Evolutionary conservation across 1,139 yeast genomes (phyloP), one percentile per base, ranked within the genome.

Genomic region (Pneumocystis canis): DNA sequence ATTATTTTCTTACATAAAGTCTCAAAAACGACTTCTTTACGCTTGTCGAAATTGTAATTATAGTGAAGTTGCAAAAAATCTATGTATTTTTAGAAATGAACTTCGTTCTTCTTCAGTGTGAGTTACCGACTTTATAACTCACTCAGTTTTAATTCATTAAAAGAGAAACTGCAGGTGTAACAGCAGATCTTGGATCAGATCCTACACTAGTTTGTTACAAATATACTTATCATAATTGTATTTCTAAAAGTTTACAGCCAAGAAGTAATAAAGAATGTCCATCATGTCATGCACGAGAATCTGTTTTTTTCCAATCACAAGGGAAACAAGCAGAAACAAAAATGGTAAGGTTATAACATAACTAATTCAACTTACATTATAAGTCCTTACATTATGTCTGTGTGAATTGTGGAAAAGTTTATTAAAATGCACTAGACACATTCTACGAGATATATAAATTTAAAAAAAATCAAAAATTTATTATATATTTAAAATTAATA

Each of bases 221-320:
- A 18, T 18, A 5, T 9, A 7, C 58, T 37, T 32, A 30, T 41
- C 11, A 4, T 31, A 9, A n/a, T 1, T n/a, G 9, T 11, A 14
- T 60, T 5, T 28, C 60, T 30, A 16, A 56, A 28, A 47, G 53
- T 11, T 14, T 20, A 72, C 97, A 98, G 63, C 80, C 54, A 25
- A 47, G 54, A 20, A 47, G 54, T 18, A 97, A 69, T 73, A 87
- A 87, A 72, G 94, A 87, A 70, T 92, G 99, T 74, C 96, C 97
- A 1, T 79, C 81, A 64, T 92, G 99, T 74, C 85, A 83, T 68
- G 85, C 87, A 67, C 84, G 84, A 68, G 96, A 90, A 70, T 88
- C 96, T 73, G 98, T 94, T 63, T 92, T 92, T 73, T 92, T 94
- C 80, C 98, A 92, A 75, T 84, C 94, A 54, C 99, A 92, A 74